phyloP scores from a whole-genome alignment of 2,329 filamentous ascomycete species.

The Paecilomyces formosus region DNA sequence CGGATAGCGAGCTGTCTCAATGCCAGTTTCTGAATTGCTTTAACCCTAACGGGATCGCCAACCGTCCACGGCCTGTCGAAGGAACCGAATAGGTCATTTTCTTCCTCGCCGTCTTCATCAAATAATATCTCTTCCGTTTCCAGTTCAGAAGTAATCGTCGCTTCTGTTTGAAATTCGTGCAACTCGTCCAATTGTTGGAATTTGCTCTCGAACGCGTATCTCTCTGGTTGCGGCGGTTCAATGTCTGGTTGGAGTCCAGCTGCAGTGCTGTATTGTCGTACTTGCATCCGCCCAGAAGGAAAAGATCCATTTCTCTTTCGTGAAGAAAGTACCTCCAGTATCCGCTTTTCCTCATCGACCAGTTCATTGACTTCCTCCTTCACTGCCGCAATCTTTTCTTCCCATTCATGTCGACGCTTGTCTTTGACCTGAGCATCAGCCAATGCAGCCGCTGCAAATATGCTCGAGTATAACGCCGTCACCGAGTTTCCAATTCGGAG shows the following conservation, averaged over 20 bases:
- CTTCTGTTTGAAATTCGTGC: not conserved
- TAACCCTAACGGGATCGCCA: slow-evolving; percentile 21
- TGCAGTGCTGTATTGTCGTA: slow-evolving; percentile 17
- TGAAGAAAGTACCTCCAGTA: slow-evolving; percentile 23
- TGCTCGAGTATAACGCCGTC: slow-evolving; percentile 37
- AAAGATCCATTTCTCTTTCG: slow-evolving; percentile 11
- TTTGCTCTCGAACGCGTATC: not conserved
- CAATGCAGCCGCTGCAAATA: slow-evolving; percentile 35
- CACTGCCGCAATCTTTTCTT: slow-evolving; percentile 35
- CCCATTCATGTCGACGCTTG: slow-evolving; percentile 31
- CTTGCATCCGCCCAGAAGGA: slow-evolving; percentile 14
- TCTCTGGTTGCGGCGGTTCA: not conserved
- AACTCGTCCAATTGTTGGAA: not conserved
- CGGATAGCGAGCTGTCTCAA: slow-evolving; percentile 32
- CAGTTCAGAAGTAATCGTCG: not conserved
- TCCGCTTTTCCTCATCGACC: slow-evolving; percentile 30
- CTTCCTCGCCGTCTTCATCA: slow-evolving; percentile 8
- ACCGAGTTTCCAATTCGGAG: slow-evolving; percentile 36
- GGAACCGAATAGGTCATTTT: slow-evolving; percentile 7
- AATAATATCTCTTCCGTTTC: slow-evolving; percentile 1
- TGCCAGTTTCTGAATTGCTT: slow-evolving; percentile 32
- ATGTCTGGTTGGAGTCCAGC: slow-evolving; percentile 6
- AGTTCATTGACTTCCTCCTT: slow-evolving; percentile 34
- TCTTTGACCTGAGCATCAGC: slow-evolving; percentile 34
- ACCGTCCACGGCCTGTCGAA: slow-evolving; percentile 20